These are phyloP conservation scores for Albugo laibachii DNA, from an alignment of 352 stramenopile genomes.

Conservation along the genomic window DNA sequence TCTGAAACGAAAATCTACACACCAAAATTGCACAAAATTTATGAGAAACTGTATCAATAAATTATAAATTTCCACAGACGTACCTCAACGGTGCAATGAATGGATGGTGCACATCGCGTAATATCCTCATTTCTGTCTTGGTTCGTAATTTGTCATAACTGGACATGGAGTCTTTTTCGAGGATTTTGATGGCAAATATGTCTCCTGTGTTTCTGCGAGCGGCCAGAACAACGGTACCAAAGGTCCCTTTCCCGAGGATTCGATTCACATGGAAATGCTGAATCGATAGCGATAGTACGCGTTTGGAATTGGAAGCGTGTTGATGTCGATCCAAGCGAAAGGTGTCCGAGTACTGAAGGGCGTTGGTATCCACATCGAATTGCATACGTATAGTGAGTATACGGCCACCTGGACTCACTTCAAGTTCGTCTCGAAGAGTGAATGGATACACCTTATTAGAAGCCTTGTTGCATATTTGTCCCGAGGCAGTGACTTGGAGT, in stretches of 20 bases:
- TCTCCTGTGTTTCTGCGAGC: conserved; percentile 71
- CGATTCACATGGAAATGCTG: conserved; percentile 91
- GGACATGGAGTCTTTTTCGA: conserved; percentile 82
- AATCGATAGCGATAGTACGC: conserved; percentile 73
- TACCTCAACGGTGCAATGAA: conserved; percentile 80
- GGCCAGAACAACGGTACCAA: conserved; percentile 81
- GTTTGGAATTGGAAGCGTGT: conserved; percentile 61
- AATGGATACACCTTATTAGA: conserved; percentile 61
- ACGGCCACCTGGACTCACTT: conserved; percentile 49
- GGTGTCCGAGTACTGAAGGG: conserved; percentile 56
- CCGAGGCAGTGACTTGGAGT: conserved; percentile 41
- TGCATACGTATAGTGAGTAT: conserved; percentile 71
- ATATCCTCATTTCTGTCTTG: conserved; percentile 81
- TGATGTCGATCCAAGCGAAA: conserved; percentile 40
- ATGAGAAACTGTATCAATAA: no score
- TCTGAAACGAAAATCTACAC: conserved; percentile 56
- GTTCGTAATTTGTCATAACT: conserved; percentile 86
- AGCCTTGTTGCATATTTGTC: conserved; percentile 65
- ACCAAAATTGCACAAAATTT: background rate
- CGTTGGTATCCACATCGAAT: conserved; percentile 62
- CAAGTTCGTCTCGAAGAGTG: conserved; percentile 58
- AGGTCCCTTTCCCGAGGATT: conserved; percentile 88
- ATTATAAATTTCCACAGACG: no score
- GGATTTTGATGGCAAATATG: conserved; percentile 85
- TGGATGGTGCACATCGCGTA: conserved; percentile 82